Evolutionary conservation across 2,329 filamentous ascomycete genomes (phyloP).

Genomic region (Arachnopeziza araneosa): DNA sequence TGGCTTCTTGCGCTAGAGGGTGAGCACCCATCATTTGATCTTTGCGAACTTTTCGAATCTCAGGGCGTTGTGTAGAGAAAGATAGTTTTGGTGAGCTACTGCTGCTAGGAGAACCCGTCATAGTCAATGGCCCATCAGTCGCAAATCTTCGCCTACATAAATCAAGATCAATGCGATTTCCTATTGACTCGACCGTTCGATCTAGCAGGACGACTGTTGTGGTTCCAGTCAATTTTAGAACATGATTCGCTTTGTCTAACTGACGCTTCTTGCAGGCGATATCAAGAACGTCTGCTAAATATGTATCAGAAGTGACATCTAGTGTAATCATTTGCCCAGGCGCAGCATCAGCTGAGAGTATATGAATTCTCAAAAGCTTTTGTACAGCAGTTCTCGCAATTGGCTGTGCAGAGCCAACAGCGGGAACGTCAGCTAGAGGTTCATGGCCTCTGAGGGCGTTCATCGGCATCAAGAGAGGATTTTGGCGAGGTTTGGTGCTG

Average conservation of each 20-base stretch:
- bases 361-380: constrained; percentile 67
- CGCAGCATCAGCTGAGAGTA: constrained; percentile 61
- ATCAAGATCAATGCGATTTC: constrained; percentile 69
- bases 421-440: constrained; percentile 51
- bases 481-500: constrained; percentile 37
- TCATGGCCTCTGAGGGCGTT: constrained; percentile 46
- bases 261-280: constrained; percentile 71
- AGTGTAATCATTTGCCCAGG: constrained; percentile 70
- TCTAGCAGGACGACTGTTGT: constrained; percentile 72
- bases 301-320: constrained; percentile 75
- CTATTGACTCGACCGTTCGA: constrained; percentile 72
- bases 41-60: constrained; percentile 44
- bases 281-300: constrained; percentile 76
- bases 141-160: constrained; percentile 70
- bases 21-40: constrained; percentile 55
- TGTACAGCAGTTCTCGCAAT: constrained; percentile 50
- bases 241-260: constrained; percentile 72
- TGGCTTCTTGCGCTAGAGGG: constrained; percentile 59
- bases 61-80: constrained; percentile 36
- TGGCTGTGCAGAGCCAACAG: constrained; percentile 29
- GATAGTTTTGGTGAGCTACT: constrained; percentile 64
- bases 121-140: constrained; percentile 64
- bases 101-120: constrained; percentile 59
- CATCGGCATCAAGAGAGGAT: constrained; percentile 57
- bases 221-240: constrained; percentile 70